These are phyloP conservation scores for Calocybe gangraenosa DNA, from an alignment of 768 basidiomycete species.

Conservation along the genomic window DNA sequence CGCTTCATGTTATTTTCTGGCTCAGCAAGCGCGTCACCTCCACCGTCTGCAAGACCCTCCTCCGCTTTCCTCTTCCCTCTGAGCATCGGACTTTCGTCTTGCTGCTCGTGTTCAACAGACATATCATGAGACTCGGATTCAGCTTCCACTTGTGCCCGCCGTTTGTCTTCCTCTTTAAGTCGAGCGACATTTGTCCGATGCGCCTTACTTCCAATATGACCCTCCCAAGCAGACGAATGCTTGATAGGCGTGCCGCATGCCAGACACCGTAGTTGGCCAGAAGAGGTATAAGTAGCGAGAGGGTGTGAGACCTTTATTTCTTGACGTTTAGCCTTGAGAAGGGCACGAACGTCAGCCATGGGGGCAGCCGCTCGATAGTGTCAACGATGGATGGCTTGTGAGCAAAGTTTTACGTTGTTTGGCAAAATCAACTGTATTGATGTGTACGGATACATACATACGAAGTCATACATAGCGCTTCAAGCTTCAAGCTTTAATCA, in stretches of 20 bases:
- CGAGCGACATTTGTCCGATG: conserved; percentile 67
- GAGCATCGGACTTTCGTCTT: conserved; percentile 6
- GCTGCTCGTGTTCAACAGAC: conserved; percentile 19
- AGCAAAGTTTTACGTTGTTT: background rate
- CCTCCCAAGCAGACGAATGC: conserved; percentile 82
- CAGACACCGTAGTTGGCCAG: conserved; percentile 66
- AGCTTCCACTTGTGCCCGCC: conserved; percentile 29
- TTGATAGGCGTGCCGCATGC: conserved; percentile 64
- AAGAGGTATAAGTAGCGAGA: conserved; percentile 60
- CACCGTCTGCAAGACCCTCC: conserved; percentile 8
- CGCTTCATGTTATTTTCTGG: conserved; percentile 16
- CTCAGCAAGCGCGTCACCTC: conserved; percentile 23
- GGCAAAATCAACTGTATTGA: too few species aligned
- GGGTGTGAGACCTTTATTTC: conserved; percentile 72
- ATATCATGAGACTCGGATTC: conserved; percentile 20
- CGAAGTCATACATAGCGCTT: too few species aligned
- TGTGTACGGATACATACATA: too few species aligned
- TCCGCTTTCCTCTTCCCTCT: conserved; percentile 27
- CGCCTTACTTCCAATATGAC: conserved; percentile 76
- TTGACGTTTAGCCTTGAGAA: conserved; percentile 81
- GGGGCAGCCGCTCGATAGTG: background rate
- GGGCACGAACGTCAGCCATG: conserved; percentile 79
- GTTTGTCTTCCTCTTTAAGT: conserved; percentile 50
- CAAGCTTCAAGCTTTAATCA: too few species aligned
- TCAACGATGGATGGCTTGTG: too few species aligned